A percentile compares a stretch with the other conserved stretches of the same genome.
Evolutionary conservation across 1,284 basidiomycete genomes (phyloP).

Genomic region (Rhodofomes roseus): DNA sequence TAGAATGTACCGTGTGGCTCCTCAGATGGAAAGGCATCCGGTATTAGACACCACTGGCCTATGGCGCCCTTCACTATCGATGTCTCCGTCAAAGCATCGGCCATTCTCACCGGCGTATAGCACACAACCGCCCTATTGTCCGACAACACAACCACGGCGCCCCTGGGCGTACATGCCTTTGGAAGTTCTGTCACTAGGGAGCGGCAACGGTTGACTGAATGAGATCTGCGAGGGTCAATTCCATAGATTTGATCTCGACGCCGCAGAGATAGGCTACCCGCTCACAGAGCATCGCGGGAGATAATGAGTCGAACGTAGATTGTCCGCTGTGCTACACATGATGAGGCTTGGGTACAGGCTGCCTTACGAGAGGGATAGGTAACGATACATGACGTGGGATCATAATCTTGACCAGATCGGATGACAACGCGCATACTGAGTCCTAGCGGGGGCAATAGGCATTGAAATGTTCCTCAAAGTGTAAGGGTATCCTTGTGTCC

Average conservation of each 20-base stretch:
- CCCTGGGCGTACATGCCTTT: background rate
- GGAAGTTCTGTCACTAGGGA: background rate
- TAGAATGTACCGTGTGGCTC: background rate
- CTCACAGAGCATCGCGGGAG: background rate
- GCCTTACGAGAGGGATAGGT: background rate
- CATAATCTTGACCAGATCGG: background rate
- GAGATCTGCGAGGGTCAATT: background rate
- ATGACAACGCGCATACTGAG: background rate
- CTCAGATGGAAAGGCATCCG: background rate
- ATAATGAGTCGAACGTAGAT: background rate
- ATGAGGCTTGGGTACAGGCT: background rate
- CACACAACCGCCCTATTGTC: background rate
- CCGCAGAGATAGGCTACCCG: background rate
- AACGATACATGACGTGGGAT: background rate
- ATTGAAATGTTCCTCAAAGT: slow-evolving; percentile 19
- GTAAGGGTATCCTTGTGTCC: slow-evolving; percentile 42
- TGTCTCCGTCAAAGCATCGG: background rate
- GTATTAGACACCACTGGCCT: background rate
- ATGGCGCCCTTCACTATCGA: background rate
- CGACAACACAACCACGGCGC: background rate
- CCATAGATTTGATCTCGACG: background rate
- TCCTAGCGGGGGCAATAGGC: background rate
- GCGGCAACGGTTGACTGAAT: background rate
- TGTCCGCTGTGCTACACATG: background rate
- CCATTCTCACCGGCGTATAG: background rate